A percentile compares a stretch with the other conserved stretches of the same genome.
phyloP scores from a whole-genome alignment of 305 asterid genomes.

The Withania somnifera region DNA sequence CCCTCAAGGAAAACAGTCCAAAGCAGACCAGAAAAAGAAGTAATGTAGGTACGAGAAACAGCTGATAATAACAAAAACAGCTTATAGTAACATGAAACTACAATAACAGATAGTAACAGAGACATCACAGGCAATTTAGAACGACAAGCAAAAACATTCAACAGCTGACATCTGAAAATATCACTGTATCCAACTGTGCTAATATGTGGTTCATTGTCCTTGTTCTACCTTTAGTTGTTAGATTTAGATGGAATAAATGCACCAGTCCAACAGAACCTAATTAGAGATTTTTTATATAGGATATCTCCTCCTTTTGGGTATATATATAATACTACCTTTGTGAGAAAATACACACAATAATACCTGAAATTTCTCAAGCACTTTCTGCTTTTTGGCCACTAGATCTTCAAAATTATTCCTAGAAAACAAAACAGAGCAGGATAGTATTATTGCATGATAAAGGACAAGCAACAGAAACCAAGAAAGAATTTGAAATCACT shows the following conservation, averaged over 20 bases:
- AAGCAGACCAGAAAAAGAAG: too few species aligned
- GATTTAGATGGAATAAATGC: neutral
- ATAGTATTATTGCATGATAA: neutral
- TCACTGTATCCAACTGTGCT: neutral
- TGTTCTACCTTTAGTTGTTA: neutral
- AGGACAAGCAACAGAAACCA: neutral
- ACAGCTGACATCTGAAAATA: neutral
- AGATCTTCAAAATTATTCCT: slow-evolving; percentile 10
- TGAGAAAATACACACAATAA: neutral
- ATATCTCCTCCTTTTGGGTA: neutral
- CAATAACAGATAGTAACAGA: too few species aligned
- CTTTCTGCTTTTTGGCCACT: slow-evolving; percentile 4
- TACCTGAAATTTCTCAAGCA: slow-evolving; percentile 12
- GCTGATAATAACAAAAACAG: too few species aligned
- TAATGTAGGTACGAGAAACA: too few species aligned
- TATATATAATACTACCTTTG: neutral
- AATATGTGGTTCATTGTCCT: neutral
- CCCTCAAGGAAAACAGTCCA: too few species aligned
- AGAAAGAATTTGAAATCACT: neutral
- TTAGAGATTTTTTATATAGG: neutral
- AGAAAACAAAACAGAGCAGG: neutral
- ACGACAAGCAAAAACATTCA: neutral
- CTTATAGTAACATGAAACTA: too few species aligned
- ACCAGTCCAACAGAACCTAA: neutral
- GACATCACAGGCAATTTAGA: neutral